Percentiles rank a stretch among this genome's conserved stretches.
These are phyloP conservation scores for Suhomyces sp. DNA, from an alignment of 805 yeast species.

Conservation along the genomic window DNA sequence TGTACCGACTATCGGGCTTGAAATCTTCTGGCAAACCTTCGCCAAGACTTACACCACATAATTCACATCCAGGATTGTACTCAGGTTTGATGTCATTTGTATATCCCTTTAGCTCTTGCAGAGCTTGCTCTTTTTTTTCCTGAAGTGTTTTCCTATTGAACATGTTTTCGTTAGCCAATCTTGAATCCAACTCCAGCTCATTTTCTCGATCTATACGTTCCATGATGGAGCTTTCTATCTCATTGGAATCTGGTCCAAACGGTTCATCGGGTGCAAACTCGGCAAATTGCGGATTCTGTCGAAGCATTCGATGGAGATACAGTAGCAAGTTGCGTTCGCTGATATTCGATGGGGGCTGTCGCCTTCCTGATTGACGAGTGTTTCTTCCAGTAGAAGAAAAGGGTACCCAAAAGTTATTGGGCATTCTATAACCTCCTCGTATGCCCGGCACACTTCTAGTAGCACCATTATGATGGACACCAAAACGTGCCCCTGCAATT, in stretches of 20 bases:
- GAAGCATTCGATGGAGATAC: background rate
- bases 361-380: background rate
- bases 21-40: conserved; percentile 63
- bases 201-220: conserved; percentile 40
- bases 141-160: conserved; percentile 27
- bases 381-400: conserved; percentile 1
- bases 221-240: conserved; percentile 31
- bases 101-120: conserved; percentile 24
- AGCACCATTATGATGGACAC: background rate
- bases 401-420: background rate
- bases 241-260: conserved; percentile 3
- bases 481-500: background rate
- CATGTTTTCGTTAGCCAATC: conserved; percentile 28
- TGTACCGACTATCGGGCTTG: conserved; percentile 30
- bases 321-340: background rate
- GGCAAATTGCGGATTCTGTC: background rate
- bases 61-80: conserved; percentile 41
- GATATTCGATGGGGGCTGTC: background rate
- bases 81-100: conserved; percentile 26
- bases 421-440: background rate
- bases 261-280: background rate
- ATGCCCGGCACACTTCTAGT: background rate
- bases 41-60: conserved; percentile 74
- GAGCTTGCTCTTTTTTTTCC: conserved; percentile 26
- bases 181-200: conserved; percentile 32